Conservation (phyloP, 2,329 filamentous ascomycete species). For the Pyrenophora graminea region DNA sequence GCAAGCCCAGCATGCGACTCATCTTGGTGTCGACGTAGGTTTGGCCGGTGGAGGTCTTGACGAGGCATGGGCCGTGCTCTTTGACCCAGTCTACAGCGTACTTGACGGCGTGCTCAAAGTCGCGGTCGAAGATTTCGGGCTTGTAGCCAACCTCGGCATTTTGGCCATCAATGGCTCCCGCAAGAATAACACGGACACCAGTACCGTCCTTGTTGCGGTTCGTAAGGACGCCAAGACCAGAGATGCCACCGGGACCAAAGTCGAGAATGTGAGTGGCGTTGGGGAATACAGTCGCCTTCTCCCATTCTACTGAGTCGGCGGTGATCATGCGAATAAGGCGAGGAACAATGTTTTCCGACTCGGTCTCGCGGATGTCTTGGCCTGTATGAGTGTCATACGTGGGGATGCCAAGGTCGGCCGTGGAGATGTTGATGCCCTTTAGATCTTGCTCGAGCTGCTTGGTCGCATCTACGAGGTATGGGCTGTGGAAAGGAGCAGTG, state of each 20-base stretch:
- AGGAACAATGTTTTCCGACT: slow-evolving; percentile 77
- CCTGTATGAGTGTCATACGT: slow-evolving; percentile 83
- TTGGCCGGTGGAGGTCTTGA: slow-evolving; percentile 85
- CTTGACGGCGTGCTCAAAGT: slow-evolving; percentile 91
- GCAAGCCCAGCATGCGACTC: slow-evolving; percentile 52
- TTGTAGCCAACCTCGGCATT: slow-evolving; percentile 95
- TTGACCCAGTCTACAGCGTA: slow-evolving; percentile 98
- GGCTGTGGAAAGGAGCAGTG: slow-evolving; percentile 97
- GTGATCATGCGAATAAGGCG: slow-evolving; percentile 90
- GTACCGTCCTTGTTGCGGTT: slow-evolving; percentile 99
- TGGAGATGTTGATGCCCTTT: slow-evolving; percentile 76
- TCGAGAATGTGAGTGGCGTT: slow-evolving; percentile 92
- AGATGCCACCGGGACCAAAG: slow-evolving; percentile 96
- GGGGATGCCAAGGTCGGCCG: slow-evolving; percentile 74
- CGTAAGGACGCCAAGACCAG: slow-evolving; percentile 90
- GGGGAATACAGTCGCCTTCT: slow-evolving; percentile 88
- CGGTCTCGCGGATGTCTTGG: slow-evolving; percentile 74
- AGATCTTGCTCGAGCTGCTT: slow-evolving; percentile 85
- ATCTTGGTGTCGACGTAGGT: slow-evolving; percentile 92
- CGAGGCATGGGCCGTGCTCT: slow-evolving; percentile 88
- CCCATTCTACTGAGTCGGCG: slow-evolving; percentile 92
- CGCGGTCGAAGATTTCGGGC: slow-evolving; percentile 94
- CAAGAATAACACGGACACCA: slow-evolving; percentile 93
- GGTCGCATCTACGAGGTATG: slow-evolving; percentile 82
- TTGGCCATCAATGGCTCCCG: slow-evolving; percentile 88